Evolutionary conservation across 2,329 filamentous ascomycete species (phyloP).

Genomic region (Pseudogymnoascus sp.): DNA sequence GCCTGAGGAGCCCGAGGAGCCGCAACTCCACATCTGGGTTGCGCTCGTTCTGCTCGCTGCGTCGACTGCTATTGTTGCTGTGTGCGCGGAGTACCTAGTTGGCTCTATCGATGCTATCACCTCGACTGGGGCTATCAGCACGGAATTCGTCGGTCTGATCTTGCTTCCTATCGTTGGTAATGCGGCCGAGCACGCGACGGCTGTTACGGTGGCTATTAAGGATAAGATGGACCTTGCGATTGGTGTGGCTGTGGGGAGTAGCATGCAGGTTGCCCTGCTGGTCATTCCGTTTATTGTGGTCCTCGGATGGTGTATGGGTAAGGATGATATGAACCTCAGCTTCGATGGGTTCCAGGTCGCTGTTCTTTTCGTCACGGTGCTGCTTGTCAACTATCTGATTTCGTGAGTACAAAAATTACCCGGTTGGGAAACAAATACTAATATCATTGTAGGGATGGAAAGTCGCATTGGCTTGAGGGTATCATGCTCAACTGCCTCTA

Average conservation of each 20-base stretch:
- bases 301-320: conserved; percentile 66
- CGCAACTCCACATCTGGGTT: conserved; percentile 64
- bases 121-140: conserved; percentile 61
- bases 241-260: conserved; percentile 74
- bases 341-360: conserved; percentile 82
- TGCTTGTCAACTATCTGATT: conserved; percentile 81
- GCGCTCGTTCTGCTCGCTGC: conserved; percentile 63
- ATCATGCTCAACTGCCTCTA: conserved; percentile 67
- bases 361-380: conserved; percentile 72
- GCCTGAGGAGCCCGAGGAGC: conserved; percentile 60
- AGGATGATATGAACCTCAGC: conserved; percentile 59
- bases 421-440: background rate
- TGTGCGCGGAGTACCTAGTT: conserved; percentile 73
- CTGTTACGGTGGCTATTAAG: conserved; percentile 70
- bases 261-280: conserved; percentile 75
- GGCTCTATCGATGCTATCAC: conserved; percentile 68
- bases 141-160: conserved; percentile 74
- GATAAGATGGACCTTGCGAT: conserved; percentile 73
- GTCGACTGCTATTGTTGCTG: conserved; percentile 65
- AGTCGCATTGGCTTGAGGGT: conserved; percentile 77
- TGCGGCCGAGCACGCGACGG: conserved; percentile 74
- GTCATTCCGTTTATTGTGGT: conserved; percentile 76
- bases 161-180: conserved; percentile 77
- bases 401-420: conserved; percentile 18
- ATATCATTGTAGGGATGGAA: conserved; percentile 48